Conservation (phyloP, 2,329 filamentous ascomycete species). For the Microcera coccophila region DNA sequence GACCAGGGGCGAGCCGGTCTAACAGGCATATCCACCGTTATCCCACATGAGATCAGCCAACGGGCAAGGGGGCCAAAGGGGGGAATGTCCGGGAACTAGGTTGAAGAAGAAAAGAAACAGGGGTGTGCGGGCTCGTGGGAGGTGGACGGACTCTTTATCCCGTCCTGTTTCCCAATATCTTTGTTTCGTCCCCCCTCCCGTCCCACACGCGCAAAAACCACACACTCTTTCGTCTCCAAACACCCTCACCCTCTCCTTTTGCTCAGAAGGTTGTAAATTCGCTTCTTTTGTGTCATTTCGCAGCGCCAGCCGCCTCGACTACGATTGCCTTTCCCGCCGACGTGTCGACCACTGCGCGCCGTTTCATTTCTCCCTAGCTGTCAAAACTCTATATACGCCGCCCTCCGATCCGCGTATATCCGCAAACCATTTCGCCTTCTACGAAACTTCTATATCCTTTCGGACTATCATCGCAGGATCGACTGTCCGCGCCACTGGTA, state of each 20-base stretch:
- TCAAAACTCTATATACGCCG: background rate
- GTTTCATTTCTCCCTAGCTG: conserved; percentile 11
- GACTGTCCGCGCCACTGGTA: conserved; percentile 24
- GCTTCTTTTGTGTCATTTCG: conserved; percentile 17
- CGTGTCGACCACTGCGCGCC: conserved; percentile 18
- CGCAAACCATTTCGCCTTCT: too few species aligned
- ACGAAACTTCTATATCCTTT: background rate
- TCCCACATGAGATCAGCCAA: background rate
- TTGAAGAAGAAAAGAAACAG: too few species aligned
- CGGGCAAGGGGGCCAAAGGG: background rate
- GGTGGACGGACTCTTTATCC: background rate
- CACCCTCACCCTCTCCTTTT: conserved; percentile 13
- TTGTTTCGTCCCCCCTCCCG: conserved; percentile 27
- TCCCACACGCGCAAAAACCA: conserved; percentile 5
- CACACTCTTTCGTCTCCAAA: conserved; percentile 2
- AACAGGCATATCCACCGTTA: background rate
- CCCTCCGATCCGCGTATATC: background rate
- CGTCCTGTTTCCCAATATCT: conserved; percentile 21
- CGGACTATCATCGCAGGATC: conserved; percentile 27
- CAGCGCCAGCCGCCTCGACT: conserved; percentile 14
- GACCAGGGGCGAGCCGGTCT: background rate
- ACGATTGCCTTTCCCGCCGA: conserved; percentile 20
- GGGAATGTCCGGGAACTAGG: too few species aligned
- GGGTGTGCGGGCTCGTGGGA: too few species aligned
- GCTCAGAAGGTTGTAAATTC: conserved; percentile 22